phyloP scores from a whole-genome alignment of 2,329 filamentous ascomycete species.

The Trematosphaeria pertusa region DNA sequence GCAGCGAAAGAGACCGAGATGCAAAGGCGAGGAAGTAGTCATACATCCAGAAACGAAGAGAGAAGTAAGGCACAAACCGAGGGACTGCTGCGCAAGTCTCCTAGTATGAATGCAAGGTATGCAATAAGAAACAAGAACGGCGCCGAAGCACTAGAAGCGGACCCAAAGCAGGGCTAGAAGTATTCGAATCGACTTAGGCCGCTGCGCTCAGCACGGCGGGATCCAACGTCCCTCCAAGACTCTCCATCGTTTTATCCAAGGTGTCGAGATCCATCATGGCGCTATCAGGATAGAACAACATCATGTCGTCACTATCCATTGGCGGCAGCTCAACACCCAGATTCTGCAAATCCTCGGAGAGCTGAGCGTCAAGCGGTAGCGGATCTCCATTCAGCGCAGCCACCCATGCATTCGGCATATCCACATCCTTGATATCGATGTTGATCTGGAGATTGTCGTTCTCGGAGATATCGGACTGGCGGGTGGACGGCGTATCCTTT shows the following conservation, averaged over 20 bases:
- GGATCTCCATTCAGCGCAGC: slow-evolving; percentile 32
- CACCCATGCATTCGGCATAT: slow-evolving; percentile 43
- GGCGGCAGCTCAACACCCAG: slow-evolving; percentile 40
- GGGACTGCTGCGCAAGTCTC: no score
- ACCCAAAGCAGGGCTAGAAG: no score
- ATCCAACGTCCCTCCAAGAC: slow-evolving; percentile 28
- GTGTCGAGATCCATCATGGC: slow-evolving; percentile 43
- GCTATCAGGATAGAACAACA: slow-evolving; percentile 38
- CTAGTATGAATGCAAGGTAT: no score
- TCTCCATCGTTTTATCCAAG: slow-evolving; percentile 42
- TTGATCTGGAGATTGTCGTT: slow-evolving; percentile 51
- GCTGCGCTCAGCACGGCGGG: slow-evolving; percentile 22
- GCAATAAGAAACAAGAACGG: no score
- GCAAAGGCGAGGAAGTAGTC: no score
- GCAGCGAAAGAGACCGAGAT: no score
- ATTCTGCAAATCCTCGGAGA: slow-evolving; percentile 39
- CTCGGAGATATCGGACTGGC: slow-evolving; percentile 52
- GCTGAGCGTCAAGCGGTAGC: slow-evolving; percentile 38
- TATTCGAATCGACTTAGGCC: no score
- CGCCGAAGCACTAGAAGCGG: no score
- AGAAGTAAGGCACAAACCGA: no score
- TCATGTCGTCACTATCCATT: slow-evolving; percentile 45
- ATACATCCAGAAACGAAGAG: no score
- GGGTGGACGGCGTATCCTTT: slow-evolving; percentile 47
- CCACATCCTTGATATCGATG: slow-evolving; percentile 43